Evolutionary conservation across 768 basidiomycete species (phyloP).

Genomic region (Scleroderma bovista): DNA sequence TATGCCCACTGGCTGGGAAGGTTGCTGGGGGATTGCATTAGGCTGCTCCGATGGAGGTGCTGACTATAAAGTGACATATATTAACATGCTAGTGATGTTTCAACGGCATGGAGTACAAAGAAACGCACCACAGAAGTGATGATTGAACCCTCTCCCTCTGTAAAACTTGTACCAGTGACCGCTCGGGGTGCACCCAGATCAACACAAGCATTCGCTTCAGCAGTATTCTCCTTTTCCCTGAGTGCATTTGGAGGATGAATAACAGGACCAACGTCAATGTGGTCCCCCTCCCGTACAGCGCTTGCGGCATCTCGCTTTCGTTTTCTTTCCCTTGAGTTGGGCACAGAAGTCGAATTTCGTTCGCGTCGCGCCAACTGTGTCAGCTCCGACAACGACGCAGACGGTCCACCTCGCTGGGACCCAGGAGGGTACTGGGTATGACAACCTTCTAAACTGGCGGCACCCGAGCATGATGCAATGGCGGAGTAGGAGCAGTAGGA

Average conservation of each 20-base stretch:
- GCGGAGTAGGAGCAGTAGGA: neutral
- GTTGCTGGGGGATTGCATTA: neutral
- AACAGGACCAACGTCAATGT: neutral
- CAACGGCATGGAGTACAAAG: too few relatives aligned
- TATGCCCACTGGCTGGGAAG: neutral
- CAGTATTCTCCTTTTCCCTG: too few relatives aligned
- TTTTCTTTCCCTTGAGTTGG: neutral
- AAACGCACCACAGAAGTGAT: too few relatives aligned
- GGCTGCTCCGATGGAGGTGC: too few relatives aligned
- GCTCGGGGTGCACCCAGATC: too few relatives aligned
- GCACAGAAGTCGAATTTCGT: constrained; percentile 2
- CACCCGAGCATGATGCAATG: too few relatives aligned
- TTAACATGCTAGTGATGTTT: too few relatives aligned
- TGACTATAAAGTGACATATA: too few relatives aligned
- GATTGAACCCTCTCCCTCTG: too few relatives aligned
- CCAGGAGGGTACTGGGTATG: neutral
- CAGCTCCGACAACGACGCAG: constrained; percentile 15
- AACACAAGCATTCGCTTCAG: too few relatives aligned
- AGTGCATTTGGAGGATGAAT: neutral
- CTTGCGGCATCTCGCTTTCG: neutral
- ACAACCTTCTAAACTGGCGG: too few relatives aligned
- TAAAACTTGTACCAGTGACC: too few relatives aligned
- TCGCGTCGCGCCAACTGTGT: constrained; percentile 10
- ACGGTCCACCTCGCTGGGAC: constrained; percentile 13
- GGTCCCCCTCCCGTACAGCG: neutral